Conservation (phyloP, 1,284 basidiomycete genomes). For the Tylopilus orsonianus region DNA sequence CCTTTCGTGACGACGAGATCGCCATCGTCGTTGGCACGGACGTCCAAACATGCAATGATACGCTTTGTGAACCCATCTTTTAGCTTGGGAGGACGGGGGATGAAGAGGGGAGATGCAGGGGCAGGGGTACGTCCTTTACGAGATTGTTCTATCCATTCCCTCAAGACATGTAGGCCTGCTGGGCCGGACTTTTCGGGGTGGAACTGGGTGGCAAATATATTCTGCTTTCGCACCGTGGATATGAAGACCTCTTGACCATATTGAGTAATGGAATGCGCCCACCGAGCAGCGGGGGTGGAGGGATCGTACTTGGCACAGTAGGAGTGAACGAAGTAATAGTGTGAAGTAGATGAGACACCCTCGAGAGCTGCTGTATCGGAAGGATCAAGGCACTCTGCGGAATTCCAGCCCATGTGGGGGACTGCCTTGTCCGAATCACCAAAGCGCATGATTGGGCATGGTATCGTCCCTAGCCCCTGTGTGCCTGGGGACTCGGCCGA, state of each 20-base stretch:
- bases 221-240: slow-evolving; percentile 79
- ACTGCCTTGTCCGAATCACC: slow-evolving; percentile 77
- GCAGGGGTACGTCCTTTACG: slow-evolving; percentile 39
- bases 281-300: slow-evolving; percentile 57
- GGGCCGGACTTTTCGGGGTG: slow-evolving; percentile 98
- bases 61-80: slow-evolving; percentile 84
- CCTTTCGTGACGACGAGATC: slow-evolving; percentile 99
- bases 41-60: slow-evolving; percentile 97
- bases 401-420: slow-evolving; percentile 99
- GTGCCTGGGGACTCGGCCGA: slow-evolving; percentile 72
- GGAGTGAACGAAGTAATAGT: slow-evolving; percentile 98
- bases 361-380: slow-evolving; percentile 34
- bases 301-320: slow-evolving; percentile 80
- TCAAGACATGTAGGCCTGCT: slow-evolving; percentile 84
- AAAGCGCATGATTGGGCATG: slow-evolving; percentile 69
- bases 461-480: slow-evolving; percentile 73
- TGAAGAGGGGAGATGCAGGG: slow-evolving; percentile 32
- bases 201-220: slow-evolving; percentile 95
- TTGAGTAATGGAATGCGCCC: slow-evolving; percentile 87
- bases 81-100: slow-evolving; percentile 40
- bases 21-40: slow-evolving; percentile 93
- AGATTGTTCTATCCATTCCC: slow-evolving; percentile 77
- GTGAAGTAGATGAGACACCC: slow-evolving; percentile 39
- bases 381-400: slow-evolving; percentile 55
- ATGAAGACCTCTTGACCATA: slow-evolving; percentile 95